Conservation (phyloP, 1,139 yeast species). For the Yamadazyma oceani region DNA sequence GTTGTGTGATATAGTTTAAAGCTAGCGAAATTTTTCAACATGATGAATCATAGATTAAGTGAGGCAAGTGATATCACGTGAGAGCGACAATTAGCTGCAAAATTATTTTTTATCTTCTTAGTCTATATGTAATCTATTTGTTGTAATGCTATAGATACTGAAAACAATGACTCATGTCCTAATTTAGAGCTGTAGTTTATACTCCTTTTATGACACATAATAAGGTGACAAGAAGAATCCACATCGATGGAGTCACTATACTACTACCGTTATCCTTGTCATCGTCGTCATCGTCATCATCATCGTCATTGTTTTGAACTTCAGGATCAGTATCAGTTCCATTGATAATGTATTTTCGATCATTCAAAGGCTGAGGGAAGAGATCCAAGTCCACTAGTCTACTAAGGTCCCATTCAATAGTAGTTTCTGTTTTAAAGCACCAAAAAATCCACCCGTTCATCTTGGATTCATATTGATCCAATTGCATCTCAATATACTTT, state of each 20-base stretch:
- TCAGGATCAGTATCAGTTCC: conserved; percentile 28
- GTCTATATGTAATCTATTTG: not conserved
- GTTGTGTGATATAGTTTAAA: too few relatives aligned
- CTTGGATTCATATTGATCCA: conserved; percentile 74
- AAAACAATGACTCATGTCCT: too few relatives aligned
- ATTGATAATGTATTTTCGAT: conserved; percentile 40
- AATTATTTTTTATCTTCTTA: not conserved
- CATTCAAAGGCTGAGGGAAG: conserved; percentile 61
- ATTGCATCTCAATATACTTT: conserved; percentile 80
- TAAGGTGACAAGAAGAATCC: not conserved
- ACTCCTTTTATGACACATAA: not conserved
- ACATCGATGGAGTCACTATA: not conserved
- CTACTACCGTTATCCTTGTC: conserved; percentile 5
- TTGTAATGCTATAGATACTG: too few relatives aligned
- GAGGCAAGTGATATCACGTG: not conserved
- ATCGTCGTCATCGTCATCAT: conserved; percentile 5
- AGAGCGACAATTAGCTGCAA: not conserved
- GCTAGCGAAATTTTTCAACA: not conserved
- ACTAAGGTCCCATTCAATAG: conserved; percentile 84
- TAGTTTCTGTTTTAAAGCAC: conserved; percentile 89
- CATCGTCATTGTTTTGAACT: conserved; percentile 6
- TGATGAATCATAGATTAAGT: not conserved
- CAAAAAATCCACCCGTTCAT: conserved; percentile 85
- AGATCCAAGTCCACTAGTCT: conserved; percentile 48
- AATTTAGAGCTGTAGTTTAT: not conserved